These are phyloP conservation scores for Trametes cubensis DNA, from an alignment of 768 basidiomycete genomes.

Conservation along the genomic window DNA sequence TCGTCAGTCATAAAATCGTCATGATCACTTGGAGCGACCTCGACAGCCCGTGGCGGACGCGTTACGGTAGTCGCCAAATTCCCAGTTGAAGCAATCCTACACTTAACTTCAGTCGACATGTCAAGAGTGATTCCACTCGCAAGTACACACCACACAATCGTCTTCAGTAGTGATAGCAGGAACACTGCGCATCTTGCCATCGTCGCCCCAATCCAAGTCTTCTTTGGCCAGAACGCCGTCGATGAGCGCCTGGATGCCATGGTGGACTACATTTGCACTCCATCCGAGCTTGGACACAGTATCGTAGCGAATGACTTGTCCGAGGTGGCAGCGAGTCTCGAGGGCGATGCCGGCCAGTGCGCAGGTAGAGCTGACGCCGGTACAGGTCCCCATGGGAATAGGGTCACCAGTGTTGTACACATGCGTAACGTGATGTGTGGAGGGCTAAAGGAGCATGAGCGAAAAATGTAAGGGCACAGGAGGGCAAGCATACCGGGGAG, in stretches of 20 bases:
- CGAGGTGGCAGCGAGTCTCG: slow-evolving; percentile 86
- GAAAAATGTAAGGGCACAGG: neutral
- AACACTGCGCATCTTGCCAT: slow-evolving; percentile 40
- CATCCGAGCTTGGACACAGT: slow-evolving; percentile 81
- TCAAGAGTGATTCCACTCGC: slow-evolving; percentile 1
- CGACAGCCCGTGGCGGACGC: slow-evolving; percentile 5
- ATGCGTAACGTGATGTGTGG: slow-evolving; percentile 77
- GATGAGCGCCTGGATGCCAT: slow-evolving; percentile 70
- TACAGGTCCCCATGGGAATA: slow-evolving; percentile 85
- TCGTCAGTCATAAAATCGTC: neutral
- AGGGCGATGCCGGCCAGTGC: slow-evolving; percentile 85
- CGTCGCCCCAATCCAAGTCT: slow-evolving; percentile 30
- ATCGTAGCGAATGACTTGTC: slow-evolving; percentile 81
- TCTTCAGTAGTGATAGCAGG: slow-evolving; percentile 55
- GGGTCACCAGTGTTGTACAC: slow-evolving; percentile 95
- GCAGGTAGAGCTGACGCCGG: slow-evolving; percentile 75
- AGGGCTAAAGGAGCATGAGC: slow-evolving; percentile 48
- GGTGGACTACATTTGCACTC: slow-evolving; percentile 74
- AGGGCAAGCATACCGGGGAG: slow-evolving; percentile 59
- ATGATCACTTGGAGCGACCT: too few species aligned
- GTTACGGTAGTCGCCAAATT: slow-evolving; percentile 52
- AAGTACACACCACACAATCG: slow-evolving; percentile 60
- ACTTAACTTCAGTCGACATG: neutral
- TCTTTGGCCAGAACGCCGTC: slow-evolving; percentile 62
- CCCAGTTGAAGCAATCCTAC: slow-evolving; percentile 78